Base-by-base conservation (phyloP, 495 filamentous ascomycete genomes). In the Acidiella bohemica region DNA sequence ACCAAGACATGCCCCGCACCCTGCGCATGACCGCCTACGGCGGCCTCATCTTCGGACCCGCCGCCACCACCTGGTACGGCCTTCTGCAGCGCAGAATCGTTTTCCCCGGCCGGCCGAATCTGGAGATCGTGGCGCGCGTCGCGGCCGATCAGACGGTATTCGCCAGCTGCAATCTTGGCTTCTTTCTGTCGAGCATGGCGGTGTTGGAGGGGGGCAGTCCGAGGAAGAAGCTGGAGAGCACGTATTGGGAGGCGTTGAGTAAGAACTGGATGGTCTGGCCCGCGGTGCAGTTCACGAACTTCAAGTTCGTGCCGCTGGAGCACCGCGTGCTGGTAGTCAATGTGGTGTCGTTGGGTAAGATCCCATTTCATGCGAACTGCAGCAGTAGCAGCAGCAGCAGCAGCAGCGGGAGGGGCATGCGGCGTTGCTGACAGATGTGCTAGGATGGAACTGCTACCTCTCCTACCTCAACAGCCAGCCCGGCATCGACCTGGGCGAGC, bases 181-280 rank as follows among this genome's bases (percentile, higher is more conserved):
- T 80, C 36, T 96, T 97, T 67, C 63, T 97, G 33, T 72, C 71
- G 40, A 80, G 70, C 49, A 88, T 96, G 83, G 81, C 86, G 4
- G 67, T 84, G 26, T 69, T 97, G 62, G 90, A 97, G 59, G 90
- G 90, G 21, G 57, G 57, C 5, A 68, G 72, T 40, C 78, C 81
- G 5, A 53, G 62, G 45, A 74, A 84, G 51, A 93, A 87, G 68
- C 63, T 85, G 37, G 58, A 68, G 26, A 71, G 63, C 45, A 78
- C 67, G 39, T 97, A 85, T 55, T 49, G 55, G 36, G 63, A 68
- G 4, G 80, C 78, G 32, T 67, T 96, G 58, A 71, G 67, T 54
- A 81, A 78, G 53, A 97, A 97, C 59, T 86, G 81, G 68, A 74
- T 84, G 60, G 67, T 97, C 34, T 97, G 92, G 90, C 92, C 90